phyloP scores from a whole-genome alignment of 257 asterid genomes.

The Petrea volubilis region DNA sequence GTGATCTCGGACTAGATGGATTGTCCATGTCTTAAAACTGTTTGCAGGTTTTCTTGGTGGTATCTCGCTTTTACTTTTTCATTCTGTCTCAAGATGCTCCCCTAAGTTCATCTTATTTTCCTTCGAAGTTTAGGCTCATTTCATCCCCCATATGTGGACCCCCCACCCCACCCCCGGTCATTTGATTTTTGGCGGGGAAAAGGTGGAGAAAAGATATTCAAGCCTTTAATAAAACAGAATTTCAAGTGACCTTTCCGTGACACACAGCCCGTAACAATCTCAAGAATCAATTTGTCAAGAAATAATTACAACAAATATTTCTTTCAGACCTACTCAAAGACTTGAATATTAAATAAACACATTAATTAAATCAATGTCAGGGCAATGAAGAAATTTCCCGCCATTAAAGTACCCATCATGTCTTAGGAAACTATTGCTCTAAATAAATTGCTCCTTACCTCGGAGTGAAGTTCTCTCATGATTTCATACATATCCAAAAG shows the following conservation, averaged over 20 bases:
- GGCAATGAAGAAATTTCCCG: conserved; percentile 4
- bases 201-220: too few species aligned
- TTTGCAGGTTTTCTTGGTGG: too few species aligned
- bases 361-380: conserved; percentile 2
- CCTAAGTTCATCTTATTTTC: too few species aligned
- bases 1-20: too few species aligned
- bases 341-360: conserved; percentile 1
- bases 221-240: too few species aligned
- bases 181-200: too few species aligned
- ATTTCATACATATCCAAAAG: conserved; percentile 98
- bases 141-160: not conserved
- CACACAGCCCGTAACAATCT: not conserved
- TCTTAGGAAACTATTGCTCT: not conserved
- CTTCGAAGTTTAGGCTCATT: not conserved
- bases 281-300: not conserved
- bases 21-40: too few species aligned
- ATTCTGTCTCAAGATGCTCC: too few species aligned
- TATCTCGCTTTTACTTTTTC: too few species aligned
- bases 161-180: not conserved
- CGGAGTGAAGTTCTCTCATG: conserved; percentile 94
- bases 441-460: conserved; percentile 49
- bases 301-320: not conserved
- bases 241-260: not conserved
- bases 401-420: not conserved
- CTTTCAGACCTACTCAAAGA: not conserved